Percentiles rank a stretch among this genome's conserved stretches.
These are phyloP conservation scores for Casuarina equisetifolia DNA, from an alignment of 306 rosid species.

Conservation along the genomic window DNA sequence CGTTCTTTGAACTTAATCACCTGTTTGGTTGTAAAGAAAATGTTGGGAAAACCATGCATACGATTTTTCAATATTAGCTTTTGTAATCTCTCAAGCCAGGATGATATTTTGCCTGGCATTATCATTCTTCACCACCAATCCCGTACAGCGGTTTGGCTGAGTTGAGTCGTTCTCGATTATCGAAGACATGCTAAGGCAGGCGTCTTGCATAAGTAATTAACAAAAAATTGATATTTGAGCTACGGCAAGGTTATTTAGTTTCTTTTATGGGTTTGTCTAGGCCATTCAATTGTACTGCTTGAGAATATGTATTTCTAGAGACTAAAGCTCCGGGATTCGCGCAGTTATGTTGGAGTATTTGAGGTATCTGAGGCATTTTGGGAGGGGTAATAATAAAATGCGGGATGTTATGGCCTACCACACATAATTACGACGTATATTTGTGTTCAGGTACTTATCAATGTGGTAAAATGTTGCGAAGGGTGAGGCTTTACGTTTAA, in stretches of 20 bases:
- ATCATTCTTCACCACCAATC: background rate
- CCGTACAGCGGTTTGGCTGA: background rate
- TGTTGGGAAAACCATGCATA: background rate
- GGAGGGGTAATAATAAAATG: background rate
- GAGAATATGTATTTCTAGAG: background rate
- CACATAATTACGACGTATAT: background rate
- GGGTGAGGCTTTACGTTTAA: background rate
- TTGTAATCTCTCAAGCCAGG: constrained; percentile 1
- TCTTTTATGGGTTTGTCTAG: background rate
- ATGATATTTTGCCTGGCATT: background rate
- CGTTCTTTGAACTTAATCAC: background rate
- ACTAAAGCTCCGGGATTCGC: background rate
- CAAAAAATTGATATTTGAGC: background rate
- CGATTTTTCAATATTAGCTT: background rate
- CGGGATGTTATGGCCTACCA: background rate
- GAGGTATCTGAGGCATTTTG: background rate
- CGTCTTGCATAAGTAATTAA: background rate
- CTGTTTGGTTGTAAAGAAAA: constrained; percentile 29
- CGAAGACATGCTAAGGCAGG: background rate
- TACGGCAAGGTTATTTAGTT: background rate
- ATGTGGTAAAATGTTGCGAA: background rate
- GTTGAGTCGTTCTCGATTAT: background rate
- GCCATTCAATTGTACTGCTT: background rate
- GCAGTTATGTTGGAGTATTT: background rate
- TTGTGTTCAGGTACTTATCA: background rate